These are phyloP conservation scores for Elongisporangium anandrum DNA, from an alignment of 352 stramenopile genomes.

Conservation along the genomic window DNA sequence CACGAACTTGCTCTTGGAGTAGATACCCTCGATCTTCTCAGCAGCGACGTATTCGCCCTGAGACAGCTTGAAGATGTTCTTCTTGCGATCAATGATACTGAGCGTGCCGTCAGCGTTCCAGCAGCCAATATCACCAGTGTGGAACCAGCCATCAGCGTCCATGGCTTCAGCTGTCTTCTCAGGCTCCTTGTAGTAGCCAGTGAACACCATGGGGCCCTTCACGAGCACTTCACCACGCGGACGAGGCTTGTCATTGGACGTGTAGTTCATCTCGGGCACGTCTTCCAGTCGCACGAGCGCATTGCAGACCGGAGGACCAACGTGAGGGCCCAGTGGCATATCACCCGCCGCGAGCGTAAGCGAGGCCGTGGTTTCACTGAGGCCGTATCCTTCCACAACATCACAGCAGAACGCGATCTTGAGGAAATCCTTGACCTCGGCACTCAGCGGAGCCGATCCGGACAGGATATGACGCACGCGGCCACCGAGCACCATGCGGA, in stretches of 20 bases:
- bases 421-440: constrained; percentile 94
- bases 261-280: constrained; percentile 95
- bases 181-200: constrained; percentile 93
- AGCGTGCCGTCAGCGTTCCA: constrained; percentile 90
- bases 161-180: constrained; percentile 87
- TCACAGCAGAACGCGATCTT: constrained; percentile 89
- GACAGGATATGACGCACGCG: constrained; percentile 88
- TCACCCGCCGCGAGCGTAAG: constrained; percentile 19
- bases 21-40: too few species aligned
- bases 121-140: constrained; percentile 93
- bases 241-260: constrained; percentile 26
- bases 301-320: constrained; percentile 79
- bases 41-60: too few species aligned
- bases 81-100: constrained; percentile 85
- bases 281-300: constrained; percentile 89
- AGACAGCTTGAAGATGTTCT: constrained; percentile 93
- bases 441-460: constrained; percentile 89
- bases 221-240: constrained; percentile 80
- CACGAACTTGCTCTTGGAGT: too few species aligned
- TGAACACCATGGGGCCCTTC: constrained; percentile 76
- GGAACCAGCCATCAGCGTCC: constrained; percentile 90
- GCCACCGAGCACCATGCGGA: constrained; percentile 89
- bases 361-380: constrained; percentile 79
- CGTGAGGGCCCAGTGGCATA: constrained; percentile 69
- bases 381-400: constrained; percentile 92